Percentiles rank a stretch among this genome's conserved stretches.
phyloP scores from a whole-genome alignment of 2,329 filamentous ascomycete genomes.

The Fusarium cicatricum region DNA sequence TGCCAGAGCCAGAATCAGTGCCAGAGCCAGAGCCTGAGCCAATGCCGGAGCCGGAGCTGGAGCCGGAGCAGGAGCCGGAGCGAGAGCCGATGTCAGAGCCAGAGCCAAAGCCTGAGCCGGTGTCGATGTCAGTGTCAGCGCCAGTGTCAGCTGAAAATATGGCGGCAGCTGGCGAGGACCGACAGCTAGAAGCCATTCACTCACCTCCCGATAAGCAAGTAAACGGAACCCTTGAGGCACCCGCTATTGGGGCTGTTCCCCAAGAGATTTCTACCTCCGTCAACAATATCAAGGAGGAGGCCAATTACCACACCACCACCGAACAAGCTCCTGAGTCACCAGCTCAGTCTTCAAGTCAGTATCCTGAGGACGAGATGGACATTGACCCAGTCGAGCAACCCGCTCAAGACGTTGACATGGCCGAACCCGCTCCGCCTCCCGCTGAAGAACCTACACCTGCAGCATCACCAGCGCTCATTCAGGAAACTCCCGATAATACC shows the following conservation, averaged over 20 bases:
- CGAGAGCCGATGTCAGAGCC: background rate
- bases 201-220: slow-evolving; percentile 11
- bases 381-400: slow-evolving; percentile 23
- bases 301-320: slow-evolving; percentile 8
- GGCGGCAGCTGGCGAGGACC: slow-evolving; percentile 2
- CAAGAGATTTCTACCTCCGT: slow-evolving; percentile 12
- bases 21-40: background rate
- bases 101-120: background rate
- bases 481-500: slow-evolving; percentile 3
- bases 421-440: slow-evolving; percentile 16
- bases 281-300: slow-evolving; percentile 26
- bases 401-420: slow-evolving; percentile 31
- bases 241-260: slow-evolving; percentile 7
- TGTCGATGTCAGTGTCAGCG: background rate
- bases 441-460: background rate
- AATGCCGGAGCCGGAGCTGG: background rate
- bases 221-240: slow-evolving; percentile 13
- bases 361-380: slow-evolving; percentile 33
- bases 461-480: background rate
- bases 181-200: slow-evolving; percentile 17
- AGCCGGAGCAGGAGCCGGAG: background rate
- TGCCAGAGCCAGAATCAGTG: no score
- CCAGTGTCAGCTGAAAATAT: no score
- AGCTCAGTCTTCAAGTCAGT: background rate
- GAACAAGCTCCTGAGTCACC: slow-evolving; percentile 16